Base-by-base conservation (phyloP, 768 basidiomycete genomes). In the Pulveroboletus sp. region DNA sequence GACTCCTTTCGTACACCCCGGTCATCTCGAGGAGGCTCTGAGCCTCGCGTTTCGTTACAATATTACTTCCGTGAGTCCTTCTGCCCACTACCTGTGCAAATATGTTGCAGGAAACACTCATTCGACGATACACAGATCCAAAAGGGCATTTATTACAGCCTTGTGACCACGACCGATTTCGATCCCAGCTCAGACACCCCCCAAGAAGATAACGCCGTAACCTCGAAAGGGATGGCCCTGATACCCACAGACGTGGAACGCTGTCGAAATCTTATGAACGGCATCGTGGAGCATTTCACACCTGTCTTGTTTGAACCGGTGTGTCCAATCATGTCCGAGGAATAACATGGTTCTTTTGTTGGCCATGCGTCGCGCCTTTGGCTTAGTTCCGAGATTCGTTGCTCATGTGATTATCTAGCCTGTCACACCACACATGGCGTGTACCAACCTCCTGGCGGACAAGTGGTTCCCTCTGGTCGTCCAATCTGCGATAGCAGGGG, bases 381-480 rank as follows among this genome's bases (percentile, higher is more conserved):
- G 25, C 9, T 27, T 9, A 27, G 25, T 27, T 27, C 25, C 9
- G 25, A 9, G 25, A 27, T 5, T 27, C 9, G 9, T 27, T 9
- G 12, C 14, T 34, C 29, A 10, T 21, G 37, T 27, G 1, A n/a
- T 20, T 29, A 42, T 38, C 17, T 50, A 66, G 66, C 64, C 83
- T 5, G 74, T 80, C 6, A 81, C 82, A n/a, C 68, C 72, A 2
- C 88, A 89, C 60, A 87, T 87, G 85, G 68, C 68, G 5, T 90
- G 88, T 65, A 88, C 86, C 4, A 80, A 87, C 60, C 68, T 79
- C 0, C 74, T 90, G 46, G 88, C 87, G 1, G 84, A 84, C 43
- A 72, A 68, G 43, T 90, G 87, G 88, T 84, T 87, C 77, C 51
- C 72, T 20, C 69, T 80, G 33, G 84, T 90, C n/a, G 82, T 85